Evolutionary conservation across 768 basidiomycete genomes (phyloP).

Genomic region (Suillus subaureus): DNA sequence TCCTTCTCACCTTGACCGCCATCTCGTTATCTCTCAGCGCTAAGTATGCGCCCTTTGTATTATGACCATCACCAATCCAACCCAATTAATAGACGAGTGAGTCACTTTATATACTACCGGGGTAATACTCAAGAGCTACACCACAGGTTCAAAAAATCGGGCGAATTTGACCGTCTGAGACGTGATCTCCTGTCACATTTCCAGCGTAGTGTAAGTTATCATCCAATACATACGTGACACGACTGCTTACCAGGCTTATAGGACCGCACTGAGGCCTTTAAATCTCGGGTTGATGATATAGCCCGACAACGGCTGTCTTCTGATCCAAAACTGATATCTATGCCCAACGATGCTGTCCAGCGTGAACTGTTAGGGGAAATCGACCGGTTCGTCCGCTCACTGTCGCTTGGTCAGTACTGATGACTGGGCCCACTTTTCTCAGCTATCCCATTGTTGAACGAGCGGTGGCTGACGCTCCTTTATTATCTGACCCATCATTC

Average conservation of each 20-base stretch:
- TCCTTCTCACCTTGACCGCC: neutral
- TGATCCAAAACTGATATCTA: constrained; percentile 55
- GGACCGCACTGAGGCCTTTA: constrained; percentile 56
- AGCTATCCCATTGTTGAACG: constrained; percentile 72
- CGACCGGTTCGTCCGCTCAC: constrained; percentile 52
- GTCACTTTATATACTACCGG: constrained; percentile 13
- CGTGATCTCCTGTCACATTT: constrained; percentile 65
- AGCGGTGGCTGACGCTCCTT: constrained; percentile 52
- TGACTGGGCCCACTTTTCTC: neutral
- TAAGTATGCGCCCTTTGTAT: constrained; percentile 8
- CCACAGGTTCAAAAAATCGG: constrained; percentile 74
- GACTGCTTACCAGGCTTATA: constrained; percentile 26
- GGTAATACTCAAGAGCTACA: neutral
- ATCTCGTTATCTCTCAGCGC: constrained; percentile 1
- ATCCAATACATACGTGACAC: constrained; percentile 6
- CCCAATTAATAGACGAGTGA: constrained; percentile 67
- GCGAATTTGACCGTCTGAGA: constrained; percentile 74
- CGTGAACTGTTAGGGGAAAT: constrained; percentile 72
- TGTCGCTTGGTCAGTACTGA: constrained; percentile 1
- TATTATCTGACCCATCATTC: constrained; percentile 52
- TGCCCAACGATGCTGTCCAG: constrained; percentile 53
- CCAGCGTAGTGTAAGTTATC: constrained; percentile 55
- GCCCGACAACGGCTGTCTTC: constrained; percentile 55
- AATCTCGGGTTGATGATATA: constrained; percentile 61
- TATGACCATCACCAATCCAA: constrained; percentile 59